Evolutionary conservation across 371 early-diverging fungal species (phyloP).

Genomic region (Umbelopsis sp.): DNA sequence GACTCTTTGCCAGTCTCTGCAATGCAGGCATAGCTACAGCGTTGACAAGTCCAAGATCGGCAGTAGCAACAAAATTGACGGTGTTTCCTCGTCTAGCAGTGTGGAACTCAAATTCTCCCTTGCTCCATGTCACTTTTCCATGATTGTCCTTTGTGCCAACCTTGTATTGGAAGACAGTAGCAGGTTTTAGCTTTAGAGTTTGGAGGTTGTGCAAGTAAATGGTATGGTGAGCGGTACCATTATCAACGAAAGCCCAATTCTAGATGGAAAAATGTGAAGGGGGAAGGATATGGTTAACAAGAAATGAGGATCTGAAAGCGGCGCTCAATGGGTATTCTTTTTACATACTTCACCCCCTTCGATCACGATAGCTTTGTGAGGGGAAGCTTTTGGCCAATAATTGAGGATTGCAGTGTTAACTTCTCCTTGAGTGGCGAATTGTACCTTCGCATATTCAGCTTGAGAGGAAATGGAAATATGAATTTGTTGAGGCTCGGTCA

Average conservation of each 20-base stretch:
- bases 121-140: conserved; percentile 29
- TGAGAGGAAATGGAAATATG: conserved; percentile 40
- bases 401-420: conserved; percentile 28
- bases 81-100: conserved; percentile 32
- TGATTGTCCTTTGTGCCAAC: conserved; percentile 29
- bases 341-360: conserved; percentile 10
- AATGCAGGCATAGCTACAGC: conserved; percentile 42
- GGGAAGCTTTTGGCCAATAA: conserved; percentile 43
- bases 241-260: conserved; percentile 45
- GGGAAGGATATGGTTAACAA: too few species aligned
- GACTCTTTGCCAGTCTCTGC: conserved; percentile 34
- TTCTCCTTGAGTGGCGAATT: conserved; percentile 40
- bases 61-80: conserved; percentile 46
- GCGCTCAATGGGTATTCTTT: not conserved
- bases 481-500: conserved; percentile 47
- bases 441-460: conserved; percentile 37
- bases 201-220: conserved; percentile 35
- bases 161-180: conserved; percentile 34
- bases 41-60: conserved; percentile 50
- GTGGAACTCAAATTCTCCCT: conserved; percentile 40
- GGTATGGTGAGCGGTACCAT: conserved; percentile 31
- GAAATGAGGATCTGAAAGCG: too few species aligned
- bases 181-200: conserved; percentile 25
- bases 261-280: not conserved
- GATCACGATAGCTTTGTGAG: not conserved